These are phyloP conservation scores for Annona cherimola DNA, from an alignment of 164 flowering plant genomes.

Conservation along the genomic window DNA sequence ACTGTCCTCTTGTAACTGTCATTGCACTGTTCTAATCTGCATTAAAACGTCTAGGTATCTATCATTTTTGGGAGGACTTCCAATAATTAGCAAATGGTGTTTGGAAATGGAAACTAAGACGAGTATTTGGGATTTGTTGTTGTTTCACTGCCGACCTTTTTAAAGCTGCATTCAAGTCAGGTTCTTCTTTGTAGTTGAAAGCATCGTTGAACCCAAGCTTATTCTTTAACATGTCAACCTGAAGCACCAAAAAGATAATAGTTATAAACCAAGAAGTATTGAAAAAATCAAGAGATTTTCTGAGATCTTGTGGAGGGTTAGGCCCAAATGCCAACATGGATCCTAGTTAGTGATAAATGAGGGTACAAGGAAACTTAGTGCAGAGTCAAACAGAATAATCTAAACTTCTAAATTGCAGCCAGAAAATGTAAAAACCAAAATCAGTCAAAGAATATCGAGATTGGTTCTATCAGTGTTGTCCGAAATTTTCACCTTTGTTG, in stretches of 20 bases:
- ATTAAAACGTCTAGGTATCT: too few relatives aligned
- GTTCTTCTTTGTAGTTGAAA: constrained; percentile 37
- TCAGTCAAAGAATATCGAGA: constrained; percentile 14
- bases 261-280: not conserved
- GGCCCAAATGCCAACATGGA: not conserved
- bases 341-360: not conserved
- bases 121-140: too few relatives aligned
- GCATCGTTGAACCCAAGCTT: constrained; percentile 37
- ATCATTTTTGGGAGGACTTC: too few relatives aligned
- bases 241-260: not conserved
- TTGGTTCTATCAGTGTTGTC: constrained; percentile 27
- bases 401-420: not conserved
- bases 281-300: not conserved
- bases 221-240: constrained; percentile 32
- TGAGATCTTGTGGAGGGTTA: not conserved
- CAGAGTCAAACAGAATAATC: not conserved
- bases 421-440: not conserved
- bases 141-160: constrained; percentile 24
- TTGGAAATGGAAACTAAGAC: too few relatives aligned
- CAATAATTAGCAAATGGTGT: too few relatives aligned
- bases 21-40: too few relatives aligned
- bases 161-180: constrained; percentile 25
- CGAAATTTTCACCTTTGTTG: constrained; percentile 24
- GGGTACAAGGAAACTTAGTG: not conserved
- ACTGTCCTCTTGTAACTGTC: too few relatives aligned